Percentiles rank a stretch among this genome's conserved stretches.
Evolutionary conservation across 2,329 filamentous ascomycete genomes (phyloP).

Genomic region (Curvularia sp.): DNA sequence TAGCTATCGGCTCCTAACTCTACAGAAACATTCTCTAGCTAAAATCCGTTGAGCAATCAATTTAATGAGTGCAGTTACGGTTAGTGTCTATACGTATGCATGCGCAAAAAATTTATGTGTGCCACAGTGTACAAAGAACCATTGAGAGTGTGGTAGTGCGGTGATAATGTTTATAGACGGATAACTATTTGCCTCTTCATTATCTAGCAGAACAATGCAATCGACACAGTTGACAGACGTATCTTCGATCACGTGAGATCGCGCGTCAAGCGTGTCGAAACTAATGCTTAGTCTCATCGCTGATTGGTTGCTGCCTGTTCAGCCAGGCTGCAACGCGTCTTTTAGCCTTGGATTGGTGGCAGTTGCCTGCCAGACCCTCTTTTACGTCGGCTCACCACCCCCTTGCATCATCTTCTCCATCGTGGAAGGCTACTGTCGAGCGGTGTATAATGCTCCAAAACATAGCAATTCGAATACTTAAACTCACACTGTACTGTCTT

Average conservation of each 20-base stretch:
- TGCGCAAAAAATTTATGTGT: too few species aligned
- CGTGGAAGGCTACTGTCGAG: not conserved
- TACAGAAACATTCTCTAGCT: too few species aligned
- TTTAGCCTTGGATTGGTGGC: not conserved
- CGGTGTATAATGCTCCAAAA: not conserved
- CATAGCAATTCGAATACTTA: not conserved
- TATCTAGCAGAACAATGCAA: not conserved
- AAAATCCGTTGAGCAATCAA: too few species aligned
- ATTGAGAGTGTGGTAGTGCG: too few species aligned
- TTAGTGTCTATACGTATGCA: too few species aligned
- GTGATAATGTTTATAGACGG: not conserved
- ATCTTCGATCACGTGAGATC: constrained; percentile 8
- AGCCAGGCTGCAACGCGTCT: constrained; percentile 10
- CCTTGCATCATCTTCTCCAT: constrained; percentile 18
- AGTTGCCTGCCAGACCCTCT: constrained; percentile 15
- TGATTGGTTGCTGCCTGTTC: constrained; percentile 11
- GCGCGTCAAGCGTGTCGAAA: not conserved
- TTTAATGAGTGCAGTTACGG: too few species aligned
- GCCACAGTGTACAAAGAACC: too few species aligned
- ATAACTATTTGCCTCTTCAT: not conserved
- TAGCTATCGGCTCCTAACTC: too few species aligned
- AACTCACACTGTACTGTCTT: not conserved
- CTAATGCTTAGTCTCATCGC: not conserved
- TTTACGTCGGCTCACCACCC: constrained; percentile 30
- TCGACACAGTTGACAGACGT: not conserved